phyloP scores from a whole-genome alignment of 768 basidiomycete species.

The Mrakia blollopis region DNA sequence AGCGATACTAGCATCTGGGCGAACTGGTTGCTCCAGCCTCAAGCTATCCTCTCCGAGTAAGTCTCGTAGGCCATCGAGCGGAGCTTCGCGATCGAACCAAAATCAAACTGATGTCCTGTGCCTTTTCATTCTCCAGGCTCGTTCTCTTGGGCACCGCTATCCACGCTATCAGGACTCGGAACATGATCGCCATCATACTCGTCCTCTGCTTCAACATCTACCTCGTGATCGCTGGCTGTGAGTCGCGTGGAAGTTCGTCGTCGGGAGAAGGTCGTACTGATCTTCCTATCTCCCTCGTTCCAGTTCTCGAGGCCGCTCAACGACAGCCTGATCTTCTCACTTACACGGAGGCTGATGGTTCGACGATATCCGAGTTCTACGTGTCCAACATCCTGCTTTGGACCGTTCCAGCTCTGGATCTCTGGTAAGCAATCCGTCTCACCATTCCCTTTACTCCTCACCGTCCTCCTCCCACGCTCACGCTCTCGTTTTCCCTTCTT shows the following conservation, averaged over 20 bases:
- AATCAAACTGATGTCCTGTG: not conserved
- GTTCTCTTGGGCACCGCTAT: not conserved
- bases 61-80: too few species aligned
- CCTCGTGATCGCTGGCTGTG: constrained; percentile 5
- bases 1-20: not conserved
- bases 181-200: not conserved
- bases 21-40: constrained; percentile 6
- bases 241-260: not conserved
- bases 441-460: too few species aligned
- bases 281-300: not conserved
- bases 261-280: not conserved
- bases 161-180: not conserved
- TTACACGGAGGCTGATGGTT: not conserved
- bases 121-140: not conserved
- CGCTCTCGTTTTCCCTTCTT: too few species aligned
- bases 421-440: not conserved
- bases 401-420: not conserved
- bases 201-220: constrained; percentile 11
- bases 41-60: not conserved
- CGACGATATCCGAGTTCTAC: not conserved
- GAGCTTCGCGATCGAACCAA: too few species aligned
- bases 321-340: not conserved
- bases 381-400: not conserved
- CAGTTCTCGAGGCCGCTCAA: constrained; percentile 8
- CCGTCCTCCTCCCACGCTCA: too few species aligned